Conservation (phyloP, 2,329 filamentous ascomycete genomes). For the Ophiocordyceps camponoti-rufipedis region DNA sequence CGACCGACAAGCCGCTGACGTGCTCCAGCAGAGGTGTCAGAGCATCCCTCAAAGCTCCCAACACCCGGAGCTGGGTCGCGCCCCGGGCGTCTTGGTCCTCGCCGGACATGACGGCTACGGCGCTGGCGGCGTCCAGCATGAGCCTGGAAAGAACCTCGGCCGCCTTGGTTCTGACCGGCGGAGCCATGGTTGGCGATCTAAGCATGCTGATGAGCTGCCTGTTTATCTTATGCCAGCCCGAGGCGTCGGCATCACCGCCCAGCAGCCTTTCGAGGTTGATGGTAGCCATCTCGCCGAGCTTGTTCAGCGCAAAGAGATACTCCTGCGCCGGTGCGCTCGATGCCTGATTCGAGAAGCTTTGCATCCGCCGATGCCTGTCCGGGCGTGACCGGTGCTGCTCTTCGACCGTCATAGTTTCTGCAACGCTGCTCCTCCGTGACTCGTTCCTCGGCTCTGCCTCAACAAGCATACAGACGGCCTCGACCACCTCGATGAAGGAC, state of each 20-base stretch:
- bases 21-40: constrained; percentile 34
- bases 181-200: constrained; percentile 24
- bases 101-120: constrained; percentile 32
- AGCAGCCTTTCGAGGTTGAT: constrained; percentile 63
- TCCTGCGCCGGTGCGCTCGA: constrained; percentile 37
- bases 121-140: constrained; percentile 36
- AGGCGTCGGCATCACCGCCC: constrained; percentile 43
- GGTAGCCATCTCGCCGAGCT: constrained; percentile 52
- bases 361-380: constrained; percentile 23
- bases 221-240: constrained; percentile 58
- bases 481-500: constrained; percentile 60
- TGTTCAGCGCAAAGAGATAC: constrained; percentile 51
- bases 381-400: constrained; percentile 17
- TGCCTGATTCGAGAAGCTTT: constrained; percentile 27
- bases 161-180: constrained; percentile 38
- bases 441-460: constrained; percentile 16
- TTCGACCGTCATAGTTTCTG: constrained; percentile 1
- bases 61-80: constrained; percentile 51
- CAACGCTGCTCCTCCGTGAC: constrained; percentile 4
- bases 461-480: constrained; percentile 56
- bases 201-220: constrained; percentile 33
- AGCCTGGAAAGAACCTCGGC: constrained; percentile 45
- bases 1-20: constrained; percentile 33
- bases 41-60: constrained; percentile 46
- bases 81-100: constrained; percentile 26